phyloP scores from a whole-genome alignment of 2,329 filamentous ascomycete genomes.

The Sporothrix globosa region DNA sequence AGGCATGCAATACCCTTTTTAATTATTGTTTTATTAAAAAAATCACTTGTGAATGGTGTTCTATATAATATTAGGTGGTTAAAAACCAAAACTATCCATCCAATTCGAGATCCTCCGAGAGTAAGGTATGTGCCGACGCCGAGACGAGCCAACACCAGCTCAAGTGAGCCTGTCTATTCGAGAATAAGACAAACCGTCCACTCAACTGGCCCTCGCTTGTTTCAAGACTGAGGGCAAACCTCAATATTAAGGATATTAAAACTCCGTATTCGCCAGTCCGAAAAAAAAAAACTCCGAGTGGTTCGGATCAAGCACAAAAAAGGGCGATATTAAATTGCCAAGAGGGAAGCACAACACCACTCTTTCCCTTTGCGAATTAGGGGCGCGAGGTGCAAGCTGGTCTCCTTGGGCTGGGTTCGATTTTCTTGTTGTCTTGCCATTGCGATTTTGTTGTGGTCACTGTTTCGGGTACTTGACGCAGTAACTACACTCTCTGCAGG shows the following conservation, averaged over 20 bases:
- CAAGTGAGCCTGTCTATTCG: background rate
- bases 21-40: background rate
- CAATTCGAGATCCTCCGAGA: background rate
- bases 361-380: background rate
- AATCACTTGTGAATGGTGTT: background rate
- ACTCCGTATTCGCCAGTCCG: constrained; percentile 18
- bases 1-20: no score
- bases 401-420: background rate
- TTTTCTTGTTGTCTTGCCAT: constrained; percentile 15
- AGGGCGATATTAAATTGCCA: background rate
- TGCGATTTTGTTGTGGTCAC: background rate
- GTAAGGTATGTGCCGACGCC: background rate
- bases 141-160: background rate
- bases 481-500: constrained; percentile 6
- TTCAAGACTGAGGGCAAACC: constrained; percentile 9
- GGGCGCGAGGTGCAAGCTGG: constrained; percentile 10
- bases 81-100: background rate
- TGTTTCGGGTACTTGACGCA: background rate
- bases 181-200: background rate
- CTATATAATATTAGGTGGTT: constrained; percentile 23
- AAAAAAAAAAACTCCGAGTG: constrained; percentile 14
- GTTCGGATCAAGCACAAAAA: constrained; percentile 9
- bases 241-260: constrained; percentile 1
- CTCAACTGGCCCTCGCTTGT: background rate
- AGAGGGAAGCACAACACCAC: constrained; percentile 1